Evolutionary conservation across 2,329 filamentous ascomycete genomes (phyloP), one percentile per base, ranked within the genome.

Genomic region (Pezicula neosporulosa): DNA sequence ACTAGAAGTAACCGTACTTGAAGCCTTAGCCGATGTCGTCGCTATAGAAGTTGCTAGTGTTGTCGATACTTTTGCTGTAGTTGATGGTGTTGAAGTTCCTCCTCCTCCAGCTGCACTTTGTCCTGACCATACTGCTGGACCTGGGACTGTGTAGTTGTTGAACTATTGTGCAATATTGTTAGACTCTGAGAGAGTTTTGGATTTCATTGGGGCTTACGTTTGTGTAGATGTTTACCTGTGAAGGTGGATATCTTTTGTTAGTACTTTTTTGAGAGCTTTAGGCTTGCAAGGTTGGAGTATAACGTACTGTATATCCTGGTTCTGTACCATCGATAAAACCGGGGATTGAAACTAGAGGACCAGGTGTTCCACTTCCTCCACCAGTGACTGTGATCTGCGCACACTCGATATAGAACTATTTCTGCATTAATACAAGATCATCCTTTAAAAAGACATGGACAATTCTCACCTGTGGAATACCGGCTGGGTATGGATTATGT

Each of bases 321-420:
- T 52, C 50, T 33, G 37, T 45, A 38, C 30, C 54, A 36, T 55
- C 53, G 53, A 61, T 52, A 38, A 51, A 51, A 3, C 60, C 60
- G 8, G 60, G 59, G 48, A 61, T 59, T 7, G 55, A 51, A 43
- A 61, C 60, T 44, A 58, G 55, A 2, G 59, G 56, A 9, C 55
- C 55, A n/a, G 57, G 43, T 41, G 52, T 44, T 41, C 44, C 57
- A 4, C 43, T 55, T 36, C 55, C 58, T 35, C 55, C 55, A n/a
- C 54, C 59, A 43, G 41, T 52, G 36, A 30, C 43, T 36, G 35
- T 41, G 41, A 48, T 38, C 41, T 42, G 37, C 1, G 37, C 37
- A 37, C 64, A 66, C 13, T 52, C 53, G 39, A 65, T 60, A 39
- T 67, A 67, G 54, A 65, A 67, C 48, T 58, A 38, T 33, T 9